Conservation (phyloP, 768 basidiomycete genomes). For the Pisolithus tinctorius region DNA sequence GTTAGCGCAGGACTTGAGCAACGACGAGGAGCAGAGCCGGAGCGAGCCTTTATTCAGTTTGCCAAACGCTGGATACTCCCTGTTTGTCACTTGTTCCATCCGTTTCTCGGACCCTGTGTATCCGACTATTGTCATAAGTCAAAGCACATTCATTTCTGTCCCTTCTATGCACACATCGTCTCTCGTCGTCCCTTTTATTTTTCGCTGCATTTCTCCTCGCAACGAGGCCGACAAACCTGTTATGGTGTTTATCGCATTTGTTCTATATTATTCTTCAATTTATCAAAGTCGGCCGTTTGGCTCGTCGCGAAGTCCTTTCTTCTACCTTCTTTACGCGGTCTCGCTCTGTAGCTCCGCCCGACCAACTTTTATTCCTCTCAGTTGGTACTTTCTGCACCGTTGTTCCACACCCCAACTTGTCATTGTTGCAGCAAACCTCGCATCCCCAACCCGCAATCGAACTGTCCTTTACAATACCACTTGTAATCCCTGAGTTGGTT, state of each 20-base stretch:
- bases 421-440: conserved; percentile 42
- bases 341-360: conserved; percentile 8
- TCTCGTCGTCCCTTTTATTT: conserved; percentile 40
- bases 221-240: conserved; percentile 43
- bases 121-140: conserved; percentile 14
- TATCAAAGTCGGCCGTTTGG: conserved; percentile 44
- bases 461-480: conserved; percentile 33
- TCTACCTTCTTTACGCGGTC: conserved; percentile 22
- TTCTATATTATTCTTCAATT: conserved; percentile 82
- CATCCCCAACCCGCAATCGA: conserved; percentile 31
- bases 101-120: conserved; percentile 7
- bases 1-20: conserved; percentile 42
- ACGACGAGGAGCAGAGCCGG: conserved; percentile 9
- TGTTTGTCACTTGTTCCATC: conserved; percentile 6
- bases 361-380: conserved; percentile 25
- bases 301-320: conserved; percentile 28
- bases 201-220: conserved; percentile 39
- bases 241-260: conserved; percentile 41
- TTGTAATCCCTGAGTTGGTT: conserved; percentile 20
- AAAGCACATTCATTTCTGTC: conserved; percentile 38
- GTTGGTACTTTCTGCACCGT: conserved; percentile 14
- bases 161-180: conserved; percentile 52
- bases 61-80: conserved; percentile 16
- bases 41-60: conserved; percentile 7
- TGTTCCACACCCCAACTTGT: conserved; percentile 27